These are phyloP conservation scores for Papiliotrema flavescens DNA, from an alignment of 1,284 basidiomycete genomes.

Conservation along the genomic window DNA sequence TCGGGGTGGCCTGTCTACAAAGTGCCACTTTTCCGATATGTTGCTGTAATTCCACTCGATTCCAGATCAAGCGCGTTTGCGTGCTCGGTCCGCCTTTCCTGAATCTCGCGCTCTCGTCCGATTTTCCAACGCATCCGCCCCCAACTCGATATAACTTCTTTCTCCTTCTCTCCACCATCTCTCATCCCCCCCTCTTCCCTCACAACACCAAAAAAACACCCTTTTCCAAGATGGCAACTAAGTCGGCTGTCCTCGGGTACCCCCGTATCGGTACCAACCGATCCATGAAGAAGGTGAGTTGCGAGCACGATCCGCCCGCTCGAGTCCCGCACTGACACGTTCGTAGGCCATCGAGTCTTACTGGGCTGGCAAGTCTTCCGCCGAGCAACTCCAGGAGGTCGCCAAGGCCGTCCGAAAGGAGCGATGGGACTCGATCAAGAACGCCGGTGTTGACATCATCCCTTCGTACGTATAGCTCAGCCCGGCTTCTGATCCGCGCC, in stretches of 20 bases:
- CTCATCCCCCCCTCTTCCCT: conserved; percentile 15
- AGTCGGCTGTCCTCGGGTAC: conserved; percentile 90
- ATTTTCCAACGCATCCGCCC: background rate
- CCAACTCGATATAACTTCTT: background rate
- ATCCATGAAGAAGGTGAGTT: conserved; percentile 82
- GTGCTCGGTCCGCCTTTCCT: too few species aligned
- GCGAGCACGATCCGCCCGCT: background rate
- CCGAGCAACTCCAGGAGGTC: conserved; percentile 82
- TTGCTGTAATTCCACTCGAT: too few species aligned
- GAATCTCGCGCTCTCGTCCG: too few species aligned
- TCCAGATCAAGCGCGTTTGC: too few species aligned
- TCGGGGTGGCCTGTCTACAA: too few species aligned
- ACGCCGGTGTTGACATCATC: conserved; percentile 82
- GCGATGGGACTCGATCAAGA: conserved; percentile 87
- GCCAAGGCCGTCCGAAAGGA: conserved; percentile 86
- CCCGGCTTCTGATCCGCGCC: conserved; percentile 8
- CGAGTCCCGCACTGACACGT: background rate
- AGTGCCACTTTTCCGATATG: too few species aligned
- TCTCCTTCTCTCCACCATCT: conserved; percentile 5
- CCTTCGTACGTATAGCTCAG: conserved; percentile 65
- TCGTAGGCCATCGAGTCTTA: conserved; percentile 83
- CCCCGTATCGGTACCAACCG: conserved; percentile 93
- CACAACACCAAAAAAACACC: conserved; percentile 7
- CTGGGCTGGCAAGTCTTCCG: conserved; percentile 91
- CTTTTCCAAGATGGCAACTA: conserved; percentile 39